A percentile compares a stretch with the other conserved stretches of the same genome.
These are phyloP conservation scores for Pichia terricola DNA, from an alignment of 1,139 yeast species.

Conservation along the genomic window DNA sequence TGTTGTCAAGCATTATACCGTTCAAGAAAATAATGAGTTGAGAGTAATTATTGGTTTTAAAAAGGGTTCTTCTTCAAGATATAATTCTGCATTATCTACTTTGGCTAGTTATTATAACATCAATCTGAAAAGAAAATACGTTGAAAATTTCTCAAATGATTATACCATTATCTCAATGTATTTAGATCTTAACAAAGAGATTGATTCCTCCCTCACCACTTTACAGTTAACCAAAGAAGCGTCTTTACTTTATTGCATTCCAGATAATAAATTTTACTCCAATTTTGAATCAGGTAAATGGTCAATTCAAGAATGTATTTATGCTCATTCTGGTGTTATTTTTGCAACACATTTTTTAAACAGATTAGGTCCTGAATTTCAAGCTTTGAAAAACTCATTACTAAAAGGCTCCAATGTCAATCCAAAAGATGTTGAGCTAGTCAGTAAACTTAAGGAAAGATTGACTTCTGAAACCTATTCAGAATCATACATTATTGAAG, in stretches of 20 bases:
- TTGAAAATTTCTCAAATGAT: constrained; percentile 89
- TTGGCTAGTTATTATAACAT: constrained; percentile 85
- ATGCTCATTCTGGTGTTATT: constrained; percentile 89
- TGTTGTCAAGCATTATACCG: constrained; percentile 77
- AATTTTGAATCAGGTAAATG: constrained; percentile 68
- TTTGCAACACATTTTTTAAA: constrained; percentile 92
- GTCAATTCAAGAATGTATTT: constrained; percentile 88
- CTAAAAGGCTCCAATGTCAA: constrained; percentile 42
- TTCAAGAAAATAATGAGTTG: constrained; percentile 70
- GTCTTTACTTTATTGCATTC: constrained; percentile 82
- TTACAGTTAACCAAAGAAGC: constrained; percentile 93
- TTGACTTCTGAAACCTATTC: constrained; percentile 91
- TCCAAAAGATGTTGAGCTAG: constrained; percentile 62
- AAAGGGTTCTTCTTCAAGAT: constrained; percentile 77
- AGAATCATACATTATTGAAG: constrained; percentile 71
- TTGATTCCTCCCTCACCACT: constrained; percentile 61
- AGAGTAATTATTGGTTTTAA: constrained; percentile 85
- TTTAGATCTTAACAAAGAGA: constrained; percentile 42
- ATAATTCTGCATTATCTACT: constrained; percentile 80
- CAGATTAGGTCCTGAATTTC: constrained; percentile 87
- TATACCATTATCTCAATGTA: constrained; percentile 81
- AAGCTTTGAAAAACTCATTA: constrained; percentile 54
- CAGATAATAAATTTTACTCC: constrained; percentile 72
- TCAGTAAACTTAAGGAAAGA: constrained; percentile 76
- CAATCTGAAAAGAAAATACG: constrained; percentile 79